These are phyloP conservation scores for Nothomitra cinnamomea DNA, from an alignment of 2,329 filamentous ascomycete genomes.

Conservation along the genomic window DNA sequence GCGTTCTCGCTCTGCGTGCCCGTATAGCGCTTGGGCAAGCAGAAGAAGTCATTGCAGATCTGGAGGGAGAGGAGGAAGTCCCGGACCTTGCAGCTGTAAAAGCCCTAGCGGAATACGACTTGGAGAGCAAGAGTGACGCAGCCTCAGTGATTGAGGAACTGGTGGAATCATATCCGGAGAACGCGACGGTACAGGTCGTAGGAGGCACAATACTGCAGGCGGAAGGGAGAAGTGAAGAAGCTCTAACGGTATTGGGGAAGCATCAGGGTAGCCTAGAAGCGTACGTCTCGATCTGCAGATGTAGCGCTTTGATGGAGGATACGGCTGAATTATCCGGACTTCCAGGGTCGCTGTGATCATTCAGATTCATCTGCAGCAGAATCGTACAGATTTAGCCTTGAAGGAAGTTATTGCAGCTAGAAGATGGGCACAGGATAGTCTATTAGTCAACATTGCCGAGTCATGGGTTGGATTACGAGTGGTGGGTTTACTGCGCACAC, in stretches of 20 bases:
- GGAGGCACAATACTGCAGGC: slow-evolving; percentile 69
- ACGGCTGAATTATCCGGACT: slow-evolving; percentile 26
- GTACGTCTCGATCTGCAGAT: slow-evolving; percentile 32
- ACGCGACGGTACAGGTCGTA: slow-evolving; percentile 64
- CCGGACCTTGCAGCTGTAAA: slow-evolving; percentile 63
- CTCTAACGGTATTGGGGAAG: slow-evolving; percentile 58
- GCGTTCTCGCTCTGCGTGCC: slow-evolving; percentile 64
- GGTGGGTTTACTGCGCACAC: slow-evolving; percentile 32
- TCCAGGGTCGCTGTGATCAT: slow-evolving; percentile 72
- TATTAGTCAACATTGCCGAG: slow-evolving; percentile 87
- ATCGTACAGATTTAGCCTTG: slow-evolving; percentile 73
- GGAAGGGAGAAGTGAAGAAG: slow-evolving; percentile 69
- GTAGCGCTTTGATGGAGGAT: neutral
- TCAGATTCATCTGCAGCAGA: slow-evolving; percentile 84
- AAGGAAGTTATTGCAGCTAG: slow-evolving; percentile 79
- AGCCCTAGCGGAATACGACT: slow-evolving; percentile 51
- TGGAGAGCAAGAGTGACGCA: slow-evolving; percentile 45
- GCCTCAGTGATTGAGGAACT: slow-evolving; percentile 49
- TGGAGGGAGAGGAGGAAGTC: slow-evolving; percentile 44
- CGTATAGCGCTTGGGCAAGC: slow-evolving; percentile 69
- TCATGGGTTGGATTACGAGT: slow-evolving; percentile 84
- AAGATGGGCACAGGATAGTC: slow-evolving; percentile 86
- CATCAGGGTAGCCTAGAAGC: slow-evolving; percentile 69
- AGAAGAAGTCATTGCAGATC: slow-evolving; percentile 50
- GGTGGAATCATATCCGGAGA: slow-evolving; percentile 48